Evolutionary conservation across 176 grass and related monocot species (phyloP).

Genomic region (Alopecurus myosuroides): DNA sequence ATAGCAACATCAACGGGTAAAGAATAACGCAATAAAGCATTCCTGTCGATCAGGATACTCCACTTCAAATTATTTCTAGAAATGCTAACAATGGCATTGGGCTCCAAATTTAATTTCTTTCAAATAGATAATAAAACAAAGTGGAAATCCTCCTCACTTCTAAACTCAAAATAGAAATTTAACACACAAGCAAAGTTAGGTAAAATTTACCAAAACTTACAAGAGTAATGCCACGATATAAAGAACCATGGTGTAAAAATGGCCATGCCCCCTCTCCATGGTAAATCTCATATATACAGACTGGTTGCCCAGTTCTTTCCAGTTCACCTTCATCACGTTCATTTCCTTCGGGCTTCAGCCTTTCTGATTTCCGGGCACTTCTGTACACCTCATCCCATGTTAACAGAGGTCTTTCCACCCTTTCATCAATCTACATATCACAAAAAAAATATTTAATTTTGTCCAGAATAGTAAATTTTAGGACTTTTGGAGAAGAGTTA

Average conservation of each 20-base stretch:
- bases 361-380: slow-evolving; percentile 81
- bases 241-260: slow-evolving; percentile 88
- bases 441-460: slow-evolving; percentile 11
- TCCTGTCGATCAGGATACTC: background rate
- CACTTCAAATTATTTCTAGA: background rate
- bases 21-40: background rate
- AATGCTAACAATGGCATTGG: background rate
- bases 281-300: slow-evolving; percentile 94
- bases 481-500: slow-evolving; percentile 1
- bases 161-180: background rate
- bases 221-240: slow-evolving; percentile 87
- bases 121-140: background rate
- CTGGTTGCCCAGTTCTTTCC: slow-evolving; percentile 76
- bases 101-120: background rate
- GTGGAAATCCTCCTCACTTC: background rate
- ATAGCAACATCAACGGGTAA: slow-evolving; percentile 5
- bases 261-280: slow-evolving; percentile 73
- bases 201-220: slow-evolving; percentile 51
- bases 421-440: slow-evolving; percentile 78
- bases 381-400: slow-evolving; percentile 96
- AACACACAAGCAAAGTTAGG: slow-evolving; percentile 4
- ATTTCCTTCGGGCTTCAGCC: slow-evolving; percentile 70
- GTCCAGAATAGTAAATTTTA: slow-evolving; percentile 8
- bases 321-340: slow-evolving; percentile 93
- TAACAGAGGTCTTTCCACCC: slow-evolving; percentile 68